Base-by-base conservation (phyloP, 1,284 basidiomycete genomes). In the Ceraceosorus guamensis region DNA sequence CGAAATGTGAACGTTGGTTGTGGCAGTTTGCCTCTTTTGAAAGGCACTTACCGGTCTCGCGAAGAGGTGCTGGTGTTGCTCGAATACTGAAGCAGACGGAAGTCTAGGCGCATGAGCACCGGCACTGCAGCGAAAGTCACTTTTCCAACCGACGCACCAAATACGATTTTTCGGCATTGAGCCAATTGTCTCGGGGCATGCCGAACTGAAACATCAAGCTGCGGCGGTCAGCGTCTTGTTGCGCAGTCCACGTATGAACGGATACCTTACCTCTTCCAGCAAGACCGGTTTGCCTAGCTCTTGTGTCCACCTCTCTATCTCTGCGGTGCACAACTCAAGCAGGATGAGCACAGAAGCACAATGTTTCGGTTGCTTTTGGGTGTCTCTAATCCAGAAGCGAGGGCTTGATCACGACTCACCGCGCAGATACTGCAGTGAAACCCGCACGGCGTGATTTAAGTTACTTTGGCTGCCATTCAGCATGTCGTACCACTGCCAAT, bases 151-250 rank as follows among this genome's bases (percentile, higher is more conserved):
- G 37, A 41, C 37, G 37, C 37, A 41, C 37, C 8, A n/a, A n/a
- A n/a, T 41, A 41, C 8, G n/a, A n/a, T 8, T 8, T 8, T n/a
- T 8, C 37, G 8, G 37, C 37, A 50, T 67, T 67, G 33, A 57
- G 49, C 67, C 67, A 68, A 45, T 68, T 66, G 50, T 68, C 66
- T 11, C 67, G 49, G 0, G 67, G 62, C 62, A 68, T 64, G 14
- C 67, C 67, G 44, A 68, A 68, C 51, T 41, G 37, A 8, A 41
- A n/a, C n/a, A n/a, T n/a, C n/a, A n/a, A n/a, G n/a, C n/a, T n/a
- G n/a, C n/a, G n/a, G n/a, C n/a, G n/a, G n/a, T n/a, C n/a, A n/a
- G n/a, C n/a, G n/a, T n/a, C n/a, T n/a, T n/a, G n/a, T n/a, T n/a
- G n/a, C n/a, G n/a, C n/a, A n/a, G n/a, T n/a, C n/a, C n/a, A n/a